Conservation (phyloP, 31 red algal species). For the Odonthalia washingtoniensis region DNA sequence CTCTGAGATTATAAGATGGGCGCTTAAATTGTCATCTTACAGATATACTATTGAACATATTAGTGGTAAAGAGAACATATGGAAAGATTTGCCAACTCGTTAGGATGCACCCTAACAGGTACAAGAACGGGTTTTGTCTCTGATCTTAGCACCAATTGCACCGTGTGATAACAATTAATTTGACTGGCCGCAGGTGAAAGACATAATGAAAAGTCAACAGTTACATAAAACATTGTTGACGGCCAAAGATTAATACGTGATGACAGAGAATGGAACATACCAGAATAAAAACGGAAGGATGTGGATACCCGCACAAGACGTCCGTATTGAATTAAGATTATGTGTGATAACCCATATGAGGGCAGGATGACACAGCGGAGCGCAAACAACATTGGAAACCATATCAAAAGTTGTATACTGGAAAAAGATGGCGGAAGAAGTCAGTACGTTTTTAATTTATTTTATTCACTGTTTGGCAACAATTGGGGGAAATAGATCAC, state of each 20-base stretch:
- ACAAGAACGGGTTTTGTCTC: not conserved
- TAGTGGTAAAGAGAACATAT: too few relatives aligned
- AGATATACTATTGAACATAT: not conserved
- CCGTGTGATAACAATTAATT: too few relatives aligned
- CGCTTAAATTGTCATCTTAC: not conserved
- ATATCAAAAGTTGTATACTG: not conserved
- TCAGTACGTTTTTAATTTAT: not conserved
- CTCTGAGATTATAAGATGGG: constrained; percentile 1
- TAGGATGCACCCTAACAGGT: not conserved
- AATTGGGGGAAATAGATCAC: not conserved
- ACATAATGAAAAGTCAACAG: not conserved
- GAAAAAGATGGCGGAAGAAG: not conserved
- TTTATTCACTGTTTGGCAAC: not conserved
- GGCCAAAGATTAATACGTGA: not conserved
- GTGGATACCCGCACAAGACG: not conserved
- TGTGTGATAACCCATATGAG: not conserved
- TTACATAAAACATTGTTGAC: not conserved
- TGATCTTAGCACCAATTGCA: too few relatives aligned
- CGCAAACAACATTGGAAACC: not conserved
- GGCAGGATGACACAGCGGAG: not conserved
- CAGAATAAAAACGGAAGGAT: not conserved
- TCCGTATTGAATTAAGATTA: not conserved
- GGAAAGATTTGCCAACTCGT: constrained; percentile 14
- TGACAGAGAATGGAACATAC: too few relatives aligned
- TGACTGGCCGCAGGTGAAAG: not conserved